These are phyloP conservation scores for Backusella parvicylindrica DNA, from an alignment of 192 early-diverging fungal species.

Conservation along the genomic window DNA sequence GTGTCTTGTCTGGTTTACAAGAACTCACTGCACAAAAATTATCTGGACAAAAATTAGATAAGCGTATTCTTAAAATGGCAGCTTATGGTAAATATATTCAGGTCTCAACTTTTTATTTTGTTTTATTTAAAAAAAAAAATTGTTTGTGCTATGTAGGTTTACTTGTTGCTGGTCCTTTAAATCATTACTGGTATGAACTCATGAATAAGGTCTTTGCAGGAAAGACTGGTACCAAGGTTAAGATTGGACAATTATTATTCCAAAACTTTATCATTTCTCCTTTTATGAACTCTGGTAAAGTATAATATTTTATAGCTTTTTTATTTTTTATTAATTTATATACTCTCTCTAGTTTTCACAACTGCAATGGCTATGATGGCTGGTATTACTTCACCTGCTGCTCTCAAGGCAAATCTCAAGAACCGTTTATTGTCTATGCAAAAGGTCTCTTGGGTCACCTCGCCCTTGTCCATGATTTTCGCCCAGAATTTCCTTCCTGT, in stretches of 20 bases:
- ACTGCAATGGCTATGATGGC: conserved; percentile 80
- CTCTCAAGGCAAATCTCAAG: conserved; percentile 52
- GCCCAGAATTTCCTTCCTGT: conserved; percentile 76
- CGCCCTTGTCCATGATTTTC: conserved; percentile 72
- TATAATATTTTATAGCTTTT: background rate
- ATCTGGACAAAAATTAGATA: conserved; percentile 55
- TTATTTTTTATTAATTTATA: background rate
- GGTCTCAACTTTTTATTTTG: background rate
- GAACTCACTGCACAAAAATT: conserved; percentile 70
- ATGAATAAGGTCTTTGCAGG: conserved; percentile 72
- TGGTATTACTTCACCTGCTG: conserved; percentile 53
- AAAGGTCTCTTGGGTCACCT: conserved; percentile 82
- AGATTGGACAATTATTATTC: conserved; percentile 69
- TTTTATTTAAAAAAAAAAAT: background rate
- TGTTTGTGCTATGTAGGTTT: conserved; percentile 45
- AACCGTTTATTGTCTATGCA: conserved; percentile 66
- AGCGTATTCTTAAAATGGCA: conserved; percentile 74
- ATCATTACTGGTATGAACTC: conserved; percentile 73
- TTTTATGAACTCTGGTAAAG: conserved; percentile 75
- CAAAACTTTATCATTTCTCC: conserved; percentile 80
- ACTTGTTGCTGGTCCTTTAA: conserved; percentile 77
- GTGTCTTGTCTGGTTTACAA: conserved; percentile 72
- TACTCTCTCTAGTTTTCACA: conserved; percentile 58
- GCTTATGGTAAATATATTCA: conserved; percentile 56
- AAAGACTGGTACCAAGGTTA: conserved; percentile 59